Evolutionary conservation across 495 filamentous ascomycete genomes (phyloP), one percentile per base, ranked within the genome.

Genomic region (Tuber magnatum): DNA sequence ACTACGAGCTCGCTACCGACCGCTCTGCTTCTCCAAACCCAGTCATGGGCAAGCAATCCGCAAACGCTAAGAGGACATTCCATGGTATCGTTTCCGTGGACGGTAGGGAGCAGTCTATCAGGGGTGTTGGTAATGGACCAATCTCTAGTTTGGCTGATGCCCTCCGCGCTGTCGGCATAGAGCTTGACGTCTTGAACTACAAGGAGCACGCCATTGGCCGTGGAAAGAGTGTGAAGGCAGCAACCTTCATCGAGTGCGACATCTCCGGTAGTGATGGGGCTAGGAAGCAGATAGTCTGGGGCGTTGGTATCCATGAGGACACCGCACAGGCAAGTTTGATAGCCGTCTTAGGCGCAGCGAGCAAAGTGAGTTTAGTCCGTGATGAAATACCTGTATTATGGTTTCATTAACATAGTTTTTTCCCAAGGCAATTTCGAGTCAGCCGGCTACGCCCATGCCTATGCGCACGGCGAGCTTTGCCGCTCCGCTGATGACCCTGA

Each of bases 291-390:
- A 90, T 87, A 79, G 93, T 97, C 18, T 99, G 95, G 96, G 95
- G 95, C 78, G 93, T 99, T 35, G 95, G 94, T 71, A 93, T 99
- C 77, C 93, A 97, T 83, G 91, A 94, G 80, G 95, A 99, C 85
- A 92, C 96, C 51, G 93, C 97, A 22, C 93, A 97, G 84, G 93
- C 92, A 79, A 93, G 90, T 84, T 87, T 99, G 82, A 92, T 94
- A 83, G 94, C 95, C 61, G 86, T 98, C 69, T 86, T 99, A 81
- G 90, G 89, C 73, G 95, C 95, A 44, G 95, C 95, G 44, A 92
- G 89, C 85, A 95, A 91, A 80, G 94, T 95, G 88, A 88, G 92
- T 88, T 70, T 69, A 72, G 18, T 8, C 14, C 28, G 2, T 35
- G 16, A 7, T 20, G 14, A 65, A 12, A 65, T 20, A 65, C 56